phyloP scores from a whole-genome alignment of 345 rosid genomes.

The Salix viminalis region DNA sequence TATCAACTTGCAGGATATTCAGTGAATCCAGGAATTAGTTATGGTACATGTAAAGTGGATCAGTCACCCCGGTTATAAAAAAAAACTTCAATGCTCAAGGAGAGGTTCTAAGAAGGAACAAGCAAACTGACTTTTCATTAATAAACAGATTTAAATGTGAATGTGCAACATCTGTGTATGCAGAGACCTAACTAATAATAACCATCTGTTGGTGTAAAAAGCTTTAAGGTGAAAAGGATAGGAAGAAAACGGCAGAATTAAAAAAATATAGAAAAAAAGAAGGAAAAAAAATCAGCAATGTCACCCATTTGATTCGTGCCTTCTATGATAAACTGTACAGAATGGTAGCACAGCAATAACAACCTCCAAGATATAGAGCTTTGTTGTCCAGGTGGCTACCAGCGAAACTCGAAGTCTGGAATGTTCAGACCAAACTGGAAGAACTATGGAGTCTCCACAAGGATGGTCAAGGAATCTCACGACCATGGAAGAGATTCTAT shows the following conservation, averaged over 20 bases:
- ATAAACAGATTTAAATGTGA: background rate
- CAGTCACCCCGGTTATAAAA: too few relatives aligned
- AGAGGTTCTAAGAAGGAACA: background rate
- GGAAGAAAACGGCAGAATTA: too few relatives aligned
- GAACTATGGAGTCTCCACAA: background rate
- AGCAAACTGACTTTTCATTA: background rate
- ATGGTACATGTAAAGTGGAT: accelerated
- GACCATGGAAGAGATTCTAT: constrained; percentile 17
- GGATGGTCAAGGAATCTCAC: background rate
- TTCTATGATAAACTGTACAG: background rate
- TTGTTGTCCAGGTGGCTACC: background rate
- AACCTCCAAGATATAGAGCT: background rate
- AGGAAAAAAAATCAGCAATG: too few relatives aligned
- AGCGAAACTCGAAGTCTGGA: background rate
- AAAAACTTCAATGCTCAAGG: background rate
- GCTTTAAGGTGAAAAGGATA: too few relatives aligned
- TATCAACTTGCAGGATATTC: too few relatives aligned
- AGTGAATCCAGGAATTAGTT: too few relatives aligned
- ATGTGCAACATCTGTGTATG: too few relatives aligned
- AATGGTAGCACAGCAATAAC: background rate
- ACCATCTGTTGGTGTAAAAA: too few relatives aligned
- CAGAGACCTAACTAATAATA: too few relatives aligned
- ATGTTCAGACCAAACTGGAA: background rate
- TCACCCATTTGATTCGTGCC: too few relatives aligned
- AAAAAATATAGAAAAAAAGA: too few relatives aligned